Evolutionary conservation across 2,329 filamentous ascomycete species (phyloP).

Genomic region (Penicillium hordei): DNA sequence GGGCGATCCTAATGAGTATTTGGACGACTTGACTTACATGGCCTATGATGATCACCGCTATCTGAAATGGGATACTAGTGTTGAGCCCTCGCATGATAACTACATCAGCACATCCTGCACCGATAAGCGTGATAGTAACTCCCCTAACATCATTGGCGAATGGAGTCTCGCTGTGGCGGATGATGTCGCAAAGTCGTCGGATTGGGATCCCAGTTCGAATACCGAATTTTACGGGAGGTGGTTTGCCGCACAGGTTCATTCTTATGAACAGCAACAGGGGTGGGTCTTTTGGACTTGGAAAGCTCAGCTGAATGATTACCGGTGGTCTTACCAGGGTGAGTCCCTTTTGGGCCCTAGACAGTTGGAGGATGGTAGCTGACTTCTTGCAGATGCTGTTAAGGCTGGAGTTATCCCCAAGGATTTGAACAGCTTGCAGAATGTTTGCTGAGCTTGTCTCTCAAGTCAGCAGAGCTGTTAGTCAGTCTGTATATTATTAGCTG

Average conservation of each 20-base stretch:
- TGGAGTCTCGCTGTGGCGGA: conserved; percentile 57
- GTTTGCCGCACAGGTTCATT: conserved; percentile 57
- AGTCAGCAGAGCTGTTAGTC: not conserved
- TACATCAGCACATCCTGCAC: conserved; percentile 56
- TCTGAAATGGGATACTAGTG: conserved; percentile 53
- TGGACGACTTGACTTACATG: conserved; percentile 47
- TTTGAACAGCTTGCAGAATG: conserved; percentile 17
- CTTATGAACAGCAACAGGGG: conserved; percentile 56
- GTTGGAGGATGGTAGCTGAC: conserved; percentile 45
- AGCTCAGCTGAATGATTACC: conserved; percentile 41
- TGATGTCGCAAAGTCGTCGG: conserved; percentile 46
- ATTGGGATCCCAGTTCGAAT: conserved; percentile 47
- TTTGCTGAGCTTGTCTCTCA: not conserved
- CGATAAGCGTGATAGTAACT: conserved; percentile 46
- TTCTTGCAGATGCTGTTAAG: conserved; percentile 49
- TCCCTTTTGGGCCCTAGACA: conserved; percentile 16
- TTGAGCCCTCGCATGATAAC: conserved; percentile 47
- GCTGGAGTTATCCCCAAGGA: conserved; percentile 44
- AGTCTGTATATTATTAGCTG: not conserved
- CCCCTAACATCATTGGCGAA: conserved; percentile 58
- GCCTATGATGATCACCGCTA: conserved; percentile 62
- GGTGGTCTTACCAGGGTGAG: conserved; percentile 33
- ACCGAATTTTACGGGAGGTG: conserved; percentile 56
- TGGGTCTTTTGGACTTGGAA: conserved; percentile 66
- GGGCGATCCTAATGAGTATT: conserved; percentile 52